Base-by-base conservation (phyloP, 1,284 basidiomycete species). In the Heliocybe sulcata region DNA sequence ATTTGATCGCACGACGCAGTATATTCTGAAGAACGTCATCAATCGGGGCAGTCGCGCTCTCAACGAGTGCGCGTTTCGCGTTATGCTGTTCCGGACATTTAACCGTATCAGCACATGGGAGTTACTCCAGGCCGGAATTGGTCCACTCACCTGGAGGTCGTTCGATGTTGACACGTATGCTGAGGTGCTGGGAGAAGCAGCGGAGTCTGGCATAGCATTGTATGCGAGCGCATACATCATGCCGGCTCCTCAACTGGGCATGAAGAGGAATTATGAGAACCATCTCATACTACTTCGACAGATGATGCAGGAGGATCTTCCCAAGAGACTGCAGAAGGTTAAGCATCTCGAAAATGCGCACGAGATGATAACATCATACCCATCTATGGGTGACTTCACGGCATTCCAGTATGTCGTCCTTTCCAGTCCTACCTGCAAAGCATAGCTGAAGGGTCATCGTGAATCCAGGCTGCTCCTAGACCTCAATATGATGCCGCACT, bases 381-480 rank as follows among this genome's bases (percentile, higher is more conserved):
- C 73, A 0, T 64, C 69, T 53, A 69, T 76, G 61, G 74, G 74
- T 0, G 64, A 65, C n/a, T 77, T 77, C 59, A 69, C 67, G 27
- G 67, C 67, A 2, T 69, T 72, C 49, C 75, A 77, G 72, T 74
- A 62, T 31, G 72, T 54, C 45, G 29, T 23, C 42, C 48, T 25
- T 25, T 25, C 9, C 9, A 9, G 8, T 49, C 23, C 22, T 20
- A 22, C 6, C 11, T 22, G 12, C 54, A 19, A n/a, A 56, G n/a
- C 52, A 47, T 58, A 35, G 9, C 9, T 4, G 4, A 35, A 42
- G 12, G 14, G 26, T 4, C 22, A 19, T 55, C n/a, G n/a, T n/a
- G n/a, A n/a, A n/a, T n/a, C n/a, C n/a, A 74, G 72, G 55, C 64
- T 76, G 4, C 60, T 72, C 25, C 69, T 76, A 22, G 75, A 77